phyloP scores from a whole-genome alignment of 495 filamentous ascomycete species.

The Penicillium atrosanguineum region DNA sequence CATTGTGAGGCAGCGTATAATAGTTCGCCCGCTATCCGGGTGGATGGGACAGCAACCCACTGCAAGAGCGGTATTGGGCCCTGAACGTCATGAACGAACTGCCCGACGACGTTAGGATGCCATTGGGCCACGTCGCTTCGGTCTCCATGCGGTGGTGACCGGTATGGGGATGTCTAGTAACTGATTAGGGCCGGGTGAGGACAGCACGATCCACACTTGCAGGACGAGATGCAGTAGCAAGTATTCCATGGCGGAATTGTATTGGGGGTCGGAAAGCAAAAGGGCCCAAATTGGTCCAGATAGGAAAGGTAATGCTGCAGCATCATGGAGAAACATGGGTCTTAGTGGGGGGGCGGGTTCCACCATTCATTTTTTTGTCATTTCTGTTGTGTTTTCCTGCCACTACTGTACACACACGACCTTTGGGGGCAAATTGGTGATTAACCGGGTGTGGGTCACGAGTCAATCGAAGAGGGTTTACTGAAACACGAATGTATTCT shows the following conservation, averaged over 20 bases:
- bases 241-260: slow-evolving; percentile 15
- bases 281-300: slow-evolving; percentile 17
- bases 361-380: slow-evolving; percentile 16
- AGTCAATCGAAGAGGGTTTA: slow-evolving; percentile 1
- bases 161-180: slow-evolving; percentile 22
- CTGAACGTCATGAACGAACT: slow-evolving; percentile 40
- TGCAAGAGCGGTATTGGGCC: slow-evolving; percentile 27
- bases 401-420: slow-evolving; percentile 5
- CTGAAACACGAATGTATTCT: slow-evolving; percentile 12
- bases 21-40: slow-evolving; percentile 32
- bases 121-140: slow-evolving; percentile 45
- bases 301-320: slow-evolving; percentile 25
- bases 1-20: slow-evolving; percentile 45
- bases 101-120: slow-evolving; percentile 28
- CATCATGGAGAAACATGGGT: slow-evolving; percentile 22
- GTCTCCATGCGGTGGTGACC: slow-evolving; percentile 22
- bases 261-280: slow-evolving; percentile 17
- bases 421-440: slow-evolving; percentile 2
- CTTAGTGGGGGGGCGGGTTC: slow-evolving; percentile 21
- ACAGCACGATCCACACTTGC: slow-evolving; percentile 26
- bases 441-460: slow-evolving; percentile 6
- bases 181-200: slow-evolving; percentile 34
- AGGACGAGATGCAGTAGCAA: slow-evolving; percentile 23
- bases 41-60: slow-evolving; percentile 27
- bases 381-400: slow-evolving; percentile 8